Evolutionary conservation across 2,329 filamentous ascomycete species (phyloP).

Genomic region (Plectosphaerella cucumerina): DNA sequence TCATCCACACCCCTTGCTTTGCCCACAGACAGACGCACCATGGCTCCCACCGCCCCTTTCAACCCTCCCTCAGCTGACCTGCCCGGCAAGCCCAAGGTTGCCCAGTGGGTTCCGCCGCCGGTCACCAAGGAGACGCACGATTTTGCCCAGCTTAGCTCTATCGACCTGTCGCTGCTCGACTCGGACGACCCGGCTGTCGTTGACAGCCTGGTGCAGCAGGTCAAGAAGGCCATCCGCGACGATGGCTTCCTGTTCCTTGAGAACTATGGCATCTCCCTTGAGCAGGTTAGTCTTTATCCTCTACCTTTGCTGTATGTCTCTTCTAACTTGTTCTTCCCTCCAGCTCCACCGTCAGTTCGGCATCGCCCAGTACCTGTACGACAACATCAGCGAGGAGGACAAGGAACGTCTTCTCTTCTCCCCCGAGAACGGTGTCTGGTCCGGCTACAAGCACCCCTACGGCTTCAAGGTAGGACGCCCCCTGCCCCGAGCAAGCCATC

Average conservation of each 20-base stretch:
- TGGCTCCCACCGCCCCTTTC: constrained; percentile 31
- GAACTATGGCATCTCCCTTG: constrained; percentile 45
- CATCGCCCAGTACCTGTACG: constrained; percentile 44
- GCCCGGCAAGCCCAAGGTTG: constrained; percentile 35
- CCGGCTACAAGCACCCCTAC: constrained; percentile 45
- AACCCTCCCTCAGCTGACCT: constrained; percentile 31
- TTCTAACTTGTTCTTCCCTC: background rate
- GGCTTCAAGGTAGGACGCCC: constrained; percentile 32
- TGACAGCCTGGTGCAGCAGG: constrained; percentile 34
- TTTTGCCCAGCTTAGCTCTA: constrained; percentile 36
- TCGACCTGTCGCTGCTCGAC: constrained; percentile 38
- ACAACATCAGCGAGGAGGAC: constrained; percentile 44
- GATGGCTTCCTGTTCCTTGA: constrained; percentile 43
- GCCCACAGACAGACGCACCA: constrained; percentile 4
- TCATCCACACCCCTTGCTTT: no score
- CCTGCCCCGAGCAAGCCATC: no score
- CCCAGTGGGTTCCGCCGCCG: constrained; percentile 37
- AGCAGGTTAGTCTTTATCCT: constrained; percentile 19
- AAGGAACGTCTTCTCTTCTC: constrained; percentile 42
- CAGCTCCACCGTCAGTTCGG: constrained; percentile 46
- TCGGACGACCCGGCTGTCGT: constrained; percentile 36
- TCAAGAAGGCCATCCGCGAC: constrained; percentile 36
- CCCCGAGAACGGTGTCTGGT: constrained; percentile 43
- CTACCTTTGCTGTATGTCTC: background rate
- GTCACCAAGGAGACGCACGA: constrained; percentile 38